Percentiles rank a stretch among this genome's conserved stretches.
Evolutionary conservation across 768 basidiomycete genomes (phyloP).

Genomic region (Kwoniella botswanensis): DNA sequence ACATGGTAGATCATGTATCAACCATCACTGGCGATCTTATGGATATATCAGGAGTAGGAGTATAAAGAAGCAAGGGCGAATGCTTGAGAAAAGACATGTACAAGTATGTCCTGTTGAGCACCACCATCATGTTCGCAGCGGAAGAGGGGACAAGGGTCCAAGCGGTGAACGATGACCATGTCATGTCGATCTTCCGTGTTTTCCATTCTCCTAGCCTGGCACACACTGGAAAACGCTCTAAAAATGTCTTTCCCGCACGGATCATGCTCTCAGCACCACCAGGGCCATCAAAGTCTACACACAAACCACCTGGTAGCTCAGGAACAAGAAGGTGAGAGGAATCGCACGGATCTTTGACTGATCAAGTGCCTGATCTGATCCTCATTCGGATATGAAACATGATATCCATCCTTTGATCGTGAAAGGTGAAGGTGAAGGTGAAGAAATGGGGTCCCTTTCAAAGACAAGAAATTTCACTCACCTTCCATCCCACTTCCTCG

Average conservation of each 20-base stretch:
- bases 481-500: conserved; percentile 53
- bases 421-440: neutral
- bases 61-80: too few species aligned
- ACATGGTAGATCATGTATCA: conserved; percentile 1
- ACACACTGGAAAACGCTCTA: neutral
- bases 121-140: too few species aligned
- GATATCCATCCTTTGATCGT: conserved; percentile 4
- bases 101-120: too few species aligned
- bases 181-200: neutral
- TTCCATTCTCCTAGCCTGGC: neutral
- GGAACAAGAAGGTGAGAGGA: neutral
- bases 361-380: neutral
- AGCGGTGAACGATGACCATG: neutral
- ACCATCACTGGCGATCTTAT: neutral
- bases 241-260: neutral
- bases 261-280: neutral
- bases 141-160: neutral
- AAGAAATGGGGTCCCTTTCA: neutral
- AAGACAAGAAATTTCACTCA: conserved; percentile 31
- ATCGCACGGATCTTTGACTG: neutral
- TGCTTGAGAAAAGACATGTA: neutral
- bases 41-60: too few species aligned
- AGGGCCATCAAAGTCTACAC: neutral
- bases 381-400: neutral
- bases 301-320: neutral